Conservation (phyloP, 1,139 yeast genomes). For the Taphrina communis region DNA sequence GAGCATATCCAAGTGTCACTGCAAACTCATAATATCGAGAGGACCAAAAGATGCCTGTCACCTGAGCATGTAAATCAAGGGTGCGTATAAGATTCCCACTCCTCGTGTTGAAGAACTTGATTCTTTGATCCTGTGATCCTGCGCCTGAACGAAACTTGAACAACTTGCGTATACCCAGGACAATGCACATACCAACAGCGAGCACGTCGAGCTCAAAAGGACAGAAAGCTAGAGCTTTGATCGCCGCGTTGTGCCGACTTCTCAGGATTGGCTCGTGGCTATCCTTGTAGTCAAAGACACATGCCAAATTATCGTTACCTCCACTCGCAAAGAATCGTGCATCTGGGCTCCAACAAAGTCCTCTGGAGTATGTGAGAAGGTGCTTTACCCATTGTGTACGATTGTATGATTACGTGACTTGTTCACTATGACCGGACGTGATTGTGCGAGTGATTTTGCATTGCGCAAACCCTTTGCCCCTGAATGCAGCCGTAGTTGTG, state of each 20-base stretch:
- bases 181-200: conserved; percentile 59
- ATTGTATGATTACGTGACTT: conserved; percentile 23
- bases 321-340: conserved; percentile 43
- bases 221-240: conserved; percentile 74
- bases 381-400: background rate
- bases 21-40: conserved; percentile 64
- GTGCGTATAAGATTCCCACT: conserved; percentile 72
- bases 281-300: conserved; percentile 32
- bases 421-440: conserved; percentile 13
- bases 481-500: background rate
- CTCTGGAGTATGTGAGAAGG: conserved; percentile 16
- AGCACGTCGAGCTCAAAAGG: conserved; percentile 67
- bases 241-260: conserved; percentile 51
- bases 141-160: conserved; percentile 67
- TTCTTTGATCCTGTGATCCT: conserved; percentile 85
- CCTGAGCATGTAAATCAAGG: conserved; percentile 68
- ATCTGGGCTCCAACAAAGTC: conserved; percentile 43
- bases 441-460: background rate
- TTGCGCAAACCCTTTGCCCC: background rate
- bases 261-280: conserved; percentile 37
- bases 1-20: conserved; percentile 81
- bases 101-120: conserved; percentile 81
- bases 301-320: conserved; percentile 42
- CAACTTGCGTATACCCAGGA: background rate
- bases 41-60: conserved; percentile 83